Evolutionary conservation across 768 basidiomycete species (phyloP).

Genomic region (Tubosaeta sp.): DNA sequence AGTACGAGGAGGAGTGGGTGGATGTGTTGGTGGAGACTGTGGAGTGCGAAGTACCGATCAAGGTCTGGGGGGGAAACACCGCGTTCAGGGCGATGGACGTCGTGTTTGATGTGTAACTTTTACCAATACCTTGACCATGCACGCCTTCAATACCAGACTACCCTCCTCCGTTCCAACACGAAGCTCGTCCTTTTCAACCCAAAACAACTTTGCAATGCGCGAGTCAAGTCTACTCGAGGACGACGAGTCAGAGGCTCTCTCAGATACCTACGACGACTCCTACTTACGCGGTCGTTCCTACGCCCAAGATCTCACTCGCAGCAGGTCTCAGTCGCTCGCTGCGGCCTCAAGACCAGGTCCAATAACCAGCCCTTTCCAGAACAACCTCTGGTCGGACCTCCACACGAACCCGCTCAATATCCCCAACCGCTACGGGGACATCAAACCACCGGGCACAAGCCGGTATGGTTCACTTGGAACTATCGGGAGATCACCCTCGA

Average conservation of each 20-base stretch:
- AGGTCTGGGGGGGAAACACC: constrained; percentile 86
- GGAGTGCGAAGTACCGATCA: constrained; percentile 90
- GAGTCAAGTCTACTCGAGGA: constrained; percentile 74
- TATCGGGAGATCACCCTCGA: constrained; percentile 51
- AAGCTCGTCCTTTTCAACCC: constrained; percentile 64
- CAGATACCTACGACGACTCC: constrained; percentile 60
- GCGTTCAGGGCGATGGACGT: constrained; percentile 77
- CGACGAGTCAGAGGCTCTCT: constrained; percentile 65
- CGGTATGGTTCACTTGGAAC: constrained; percentile 63
- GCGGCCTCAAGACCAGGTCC: constrained; percentile 49
- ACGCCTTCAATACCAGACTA: constrained; percentile 38
- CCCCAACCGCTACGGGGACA: constrained; percentile 54
- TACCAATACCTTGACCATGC: constrained; percentile 34
- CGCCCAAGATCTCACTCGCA: constrained; percentile 60
- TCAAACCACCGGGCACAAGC: constrained; percentile 57
- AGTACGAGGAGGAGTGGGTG: constrained; percentile 49
- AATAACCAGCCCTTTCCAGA: constrained; percentile 46
- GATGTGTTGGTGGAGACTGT: constrained; percentile 79
- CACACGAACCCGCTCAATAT: constrained; percentile 55
- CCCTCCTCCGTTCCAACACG: constrained; percentile 60
- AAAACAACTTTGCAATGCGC: constrained; percentile 63
- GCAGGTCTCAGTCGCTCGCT: constrained; percentile 74
- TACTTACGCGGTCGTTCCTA: constrained; percentile 57
- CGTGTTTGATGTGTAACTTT: constrained; percentile 61
- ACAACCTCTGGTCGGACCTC: constrained; percentile 54